Percentiles rank a stretch among this genome's conserved stretches.
These are phyloP conservation scores for Cylindricascospora bacillispora DNA, from an alignment of 1,139 yeast species.

Conservation along the genomic window DNA sequence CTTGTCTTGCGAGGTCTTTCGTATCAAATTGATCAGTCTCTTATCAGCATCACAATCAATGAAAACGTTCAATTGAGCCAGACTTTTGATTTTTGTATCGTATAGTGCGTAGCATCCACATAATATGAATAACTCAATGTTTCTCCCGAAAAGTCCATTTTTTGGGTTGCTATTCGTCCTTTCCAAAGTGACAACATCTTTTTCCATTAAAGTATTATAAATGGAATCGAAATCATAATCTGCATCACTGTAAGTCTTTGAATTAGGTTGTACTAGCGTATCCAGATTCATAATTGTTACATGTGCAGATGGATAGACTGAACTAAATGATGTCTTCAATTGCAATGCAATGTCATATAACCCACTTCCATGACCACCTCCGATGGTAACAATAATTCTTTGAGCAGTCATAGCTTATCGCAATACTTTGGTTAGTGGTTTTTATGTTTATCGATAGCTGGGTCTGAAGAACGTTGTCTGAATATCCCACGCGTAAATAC, in stretches of 20 bases:
- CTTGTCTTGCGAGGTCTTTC: conserved; percentile 16
- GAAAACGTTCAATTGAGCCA: conserved; percentile 58
- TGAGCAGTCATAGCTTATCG: conserved; percentile 6
- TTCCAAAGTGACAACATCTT: conserved; percentile 4
- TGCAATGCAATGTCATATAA: conserved; percentile 15
- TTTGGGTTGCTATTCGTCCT: conserved; percentile 2
- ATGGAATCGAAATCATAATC: conserved; percentile 31
- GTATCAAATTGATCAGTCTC: conserved; percentile 64
- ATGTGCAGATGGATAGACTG: conserved; percentile 18
- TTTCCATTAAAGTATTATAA: conserved; percentile 13
- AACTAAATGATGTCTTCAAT: conserved; percentile 14
- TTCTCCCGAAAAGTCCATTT: conserved; percentile 2
- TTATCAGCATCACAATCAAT: conserved; percentile 84
- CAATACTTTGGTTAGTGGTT: neutral
- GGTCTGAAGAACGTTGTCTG: no score
- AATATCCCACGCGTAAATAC: no score
- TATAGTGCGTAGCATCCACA: conserved; percentile 77
- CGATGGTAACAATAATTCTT: conserved; percentile 41
- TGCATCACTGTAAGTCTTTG: conserved; percentile 10
- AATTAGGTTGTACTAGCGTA: conserved; percentile 2
- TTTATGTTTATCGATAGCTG: no score
- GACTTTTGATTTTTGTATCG: conserved; percentile 42
- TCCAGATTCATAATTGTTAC: conserved; percentile 36
- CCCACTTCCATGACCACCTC: conserved; percentile 74
- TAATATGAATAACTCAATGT: conserved; percentile 37